A percentile compares a stretch with the other conserved stretches of the same genome.
These are phyloP conservation scores for Trametes maxima DNA, from an alignment of 768 basidiomycete species.

Conservation along the genomic window DNA sequence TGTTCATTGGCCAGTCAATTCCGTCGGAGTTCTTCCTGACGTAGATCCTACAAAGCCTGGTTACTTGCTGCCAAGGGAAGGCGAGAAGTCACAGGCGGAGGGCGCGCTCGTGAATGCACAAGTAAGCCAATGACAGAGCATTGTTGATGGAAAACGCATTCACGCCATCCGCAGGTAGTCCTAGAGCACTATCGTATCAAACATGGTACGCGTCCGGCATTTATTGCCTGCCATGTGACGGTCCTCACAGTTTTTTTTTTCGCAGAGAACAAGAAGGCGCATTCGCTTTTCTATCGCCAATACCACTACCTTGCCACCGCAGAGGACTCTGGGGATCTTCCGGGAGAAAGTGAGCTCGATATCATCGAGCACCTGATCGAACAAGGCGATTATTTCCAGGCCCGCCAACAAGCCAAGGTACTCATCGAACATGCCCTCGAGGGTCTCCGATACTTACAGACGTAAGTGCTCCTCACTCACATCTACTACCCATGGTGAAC, in stretches of 20 bases:
- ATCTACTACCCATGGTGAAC: neutral
- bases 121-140: conserved; percentile 33
- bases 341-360: conserved; percentile 40
- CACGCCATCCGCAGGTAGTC: conserved; percentile 50
- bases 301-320: conserved; percentile 50
- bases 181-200: conserved; percentile 79
- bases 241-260: neutral
- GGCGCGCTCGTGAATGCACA: conserved; percentile 67
- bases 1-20: conserved; percentile 77
- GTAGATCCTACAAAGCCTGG: conserved; percentile 62
- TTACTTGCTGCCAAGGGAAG: conserved; percentile 50
- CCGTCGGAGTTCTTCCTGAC: conserved; percentile 81
- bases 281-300: conserved; percentile 64
- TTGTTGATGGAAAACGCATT: neutral
- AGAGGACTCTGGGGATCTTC: conserved; percentile 28
- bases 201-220: conserved; percentile 52
- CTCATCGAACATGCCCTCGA: conserved; percentile 56
- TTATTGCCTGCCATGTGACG: neutral
- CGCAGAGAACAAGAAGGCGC: conserved; percentile 61
- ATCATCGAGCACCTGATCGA: conserved; percentile 51
- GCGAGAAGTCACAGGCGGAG: conserved; percentile 53
- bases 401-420: conserved; percentile 48
- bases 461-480: conserved; percentile 36
- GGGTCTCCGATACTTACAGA: conserved; percentile 80
- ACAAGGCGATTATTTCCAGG: conserved; percentile 47